A percentile compares a stretch with the other conserved stretches of the same genome.
phyloP scores from a whole-genome alignment of 257 asterid species.

The Sherardia arvensis region DNA sequence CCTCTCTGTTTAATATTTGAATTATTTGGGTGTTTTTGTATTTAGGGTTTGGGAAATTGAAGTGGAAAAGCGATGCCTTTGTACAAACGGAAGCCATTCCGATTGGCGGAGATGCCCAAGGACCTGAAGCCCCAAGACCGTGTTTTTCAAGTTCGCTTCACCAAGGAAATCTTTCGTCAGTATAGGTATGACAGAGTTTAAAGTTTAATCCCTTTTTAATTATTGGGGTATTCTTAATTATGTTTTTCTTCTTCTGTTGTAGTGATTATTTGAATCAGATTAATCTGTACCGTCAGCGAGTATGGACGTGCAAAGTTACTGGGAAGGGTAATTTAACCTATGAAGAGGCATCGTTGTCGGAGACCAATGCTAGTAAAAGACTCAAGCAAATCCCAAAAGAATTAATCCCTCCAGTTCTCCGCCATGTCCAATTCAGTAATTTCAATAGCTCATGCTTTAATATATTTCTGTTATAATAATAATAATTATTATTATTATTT shows the following conservation, averaged over 20 bases:
- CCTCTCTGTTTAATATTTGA: not conserved
- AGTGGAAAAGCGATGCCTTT: conserved; percentile 56
- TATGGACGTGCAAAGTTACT: conserved; percentile 88
- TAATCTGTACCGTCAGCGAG: conserved; percentile 57
- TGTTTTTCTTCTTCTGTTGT: conserved; percentile 7
- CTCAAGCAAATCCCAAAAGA: conserved; percentile 55
- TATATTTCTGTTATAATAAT: too few relatives aligned
- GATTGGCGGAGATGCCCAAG: conserved; percentile 52
- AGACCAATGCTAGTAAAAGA: conserved; percentile 53
- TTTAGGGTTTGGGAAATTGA: conserved; percentile 25
- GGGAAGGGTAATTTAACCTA: conserved; percentile 79
- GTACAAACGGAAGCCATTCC: conserved; percentile 58
- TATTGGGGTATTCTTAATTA: not conserved
- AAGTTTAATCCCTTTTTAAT: not conserved
- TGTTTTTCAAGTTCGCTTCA: conserved; percentile 68
- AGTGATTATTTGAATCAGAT: conserved; percentile 82
- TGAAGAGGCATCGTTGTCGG: conserved; percentile 87
- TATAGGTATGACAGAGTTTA: conserved; percentile 34
- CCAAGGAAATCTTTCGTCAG: conserved; percentile 83
- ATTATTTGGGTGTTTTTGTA: not conserved
- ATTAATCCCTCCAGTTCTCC: conserved; percentile 55
- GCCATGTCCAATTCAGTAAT: conserved; percentile 79
- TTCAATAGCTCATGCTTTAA: conserved; percentile 5
- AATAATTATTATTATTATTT: too few relatives aligned
- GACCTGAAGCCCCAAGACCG: conserved; percentile 71